Evolutionary conservation across 169 alveolate genomes (phyloP), one percentile per base, ranked within the genome.

Genomic region (Pseudocohnilembus persalinus): DNA sequence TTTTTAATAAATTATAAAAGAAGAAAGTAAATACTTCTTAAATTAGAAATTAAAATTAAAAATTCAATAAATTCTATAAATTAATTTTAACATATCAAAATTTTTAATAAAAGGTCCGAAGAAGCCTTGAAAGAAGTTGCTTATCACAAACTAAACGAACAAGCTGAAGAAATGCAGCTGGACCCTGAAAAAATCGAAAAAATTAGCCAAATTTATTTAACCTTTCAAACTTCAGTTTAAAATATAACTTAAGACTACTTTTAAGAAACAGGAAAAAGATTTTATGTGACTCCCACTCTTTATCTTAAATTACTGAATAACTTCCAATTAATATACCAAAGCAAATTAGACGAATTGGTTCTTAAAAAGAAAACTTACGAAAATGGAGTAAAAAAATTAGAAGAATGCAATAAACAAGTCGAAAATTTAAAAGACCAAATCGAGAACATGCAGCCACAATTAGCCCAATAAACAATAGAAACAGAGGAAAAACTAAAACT

Each of bases 41-140:
- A 85, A 90, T 91, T 85, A 88, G 95, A 81, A 91, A 92, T 27
- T 92, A 93, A 76, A 94, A 88, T 84, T 96, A 93, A n/a, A n/a
- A n/a, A n/a, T n/a, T n/a, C n/a, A n/a, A n/a, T n/a, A n/a, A n/a
- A n/a, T n/a, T n/a, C n/a, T 28, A 35, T 92, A n/a, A 88, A 72
- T 29, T 29, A 91, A 0, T 94, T 31, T 32, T 4, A 6, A 4
- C 6, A 20, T 28, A 29, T n/a, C n/a, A n/a, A n/a, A n/a, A n/a
- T n/a, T n/a, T n/a, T n/a, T n/a, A n/a, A n/a, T n/a, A n/a, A n/a
- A n/a, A n/a, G n/a, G n/a, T 97, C 98, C 0, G 90, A 90, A 72
- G 97, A 94, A 35, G 99, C 99, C 0, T 89, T 97, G 1, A 90
- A 90, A 34, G 85, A 89, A 77, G 97, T 96, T 0, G 98, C 98